Percentiles rank a stretch among this genome's conserved stretches.
Conservation (phyloP, 2,329 filamentous ascomycete genomes). For the Stemphylium vesicarium region DNA sequence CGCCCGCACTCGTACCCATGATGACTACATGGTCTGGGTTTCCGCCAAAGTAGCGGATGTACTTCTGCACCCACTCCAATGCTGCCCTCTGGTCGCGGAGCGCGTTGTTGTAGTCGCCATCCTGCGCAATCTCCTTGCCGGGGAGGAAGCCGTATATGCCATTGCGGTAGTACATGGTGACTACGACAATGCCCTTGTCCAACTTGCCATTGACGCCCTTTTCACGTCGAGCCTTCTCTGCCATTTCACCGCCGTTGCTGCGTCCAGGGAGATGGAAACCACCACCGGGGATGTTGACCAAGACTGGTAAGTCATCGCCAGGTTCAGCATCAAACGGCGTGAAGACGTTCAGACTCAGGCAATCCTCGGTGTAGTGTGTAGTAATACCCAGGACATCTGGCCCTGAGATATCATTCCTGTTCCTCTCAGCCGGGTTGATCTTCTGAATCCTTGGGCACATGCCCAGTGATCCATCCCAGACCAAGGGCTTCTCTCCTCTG, state of each 20-base stretch:
- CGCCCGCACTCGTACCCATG: slow-evolving; percentile 49
- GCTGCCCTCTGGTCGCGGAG: slow-evolving; percentile 50
- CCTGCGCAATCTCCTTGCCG: slow-evolving; percentile 49
- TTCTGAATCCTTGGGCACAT: slow-evolving; percentile 46
- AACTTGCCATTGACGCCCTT: slow-evolving; percentile 34
- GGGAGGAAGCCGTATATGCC: slow-evolving; percentile 55
- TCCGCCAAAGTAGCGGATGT: slow-evolving; percentile 54
- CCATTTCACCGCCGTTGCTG: slow-evolving; percentile 40
- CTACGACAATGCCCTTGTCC: slow-evolving; percentile 42
- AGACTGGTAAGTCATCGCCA: slow-evolving; percentile 45
- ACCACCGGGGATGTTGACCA: slow-evolving; percentile 56
- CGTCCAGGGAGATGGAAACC: slow-evolving; percentile 50
- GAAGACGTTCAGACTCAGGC: slow-evolving; percentile 51
- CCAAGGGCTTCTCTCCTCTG: slow-evolving; percentile 29
- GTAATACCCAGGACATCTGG: slow-evolving; percentile 37
- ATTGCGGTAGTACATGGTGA: slow-evolving; percentile 46
- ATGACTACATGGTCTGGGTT: slow-evolving; percentile 56
- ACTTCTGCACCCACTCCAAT: slow-evolving; percentile 51
- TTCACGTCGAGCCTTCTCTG: slow-evolving; percentile 37
- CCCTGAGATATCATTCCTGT: slow-evolving; percentile 34
- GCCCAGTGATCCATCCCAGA: slow-evolving; percentile 39
- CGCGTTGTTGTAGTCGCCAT: slow-evolving; percentile 45
- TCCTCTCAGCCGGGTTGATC: slow-evolving; percentile 35
- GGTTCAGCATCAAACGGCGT: slow-evolving; percentile 41
- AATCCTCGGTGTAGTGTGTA: slow-evolving; percentile 46